Evolutionary conservation across 148 eudicot species (phyloP).

Genomic region (Euryodendron excelsum): DNA sequence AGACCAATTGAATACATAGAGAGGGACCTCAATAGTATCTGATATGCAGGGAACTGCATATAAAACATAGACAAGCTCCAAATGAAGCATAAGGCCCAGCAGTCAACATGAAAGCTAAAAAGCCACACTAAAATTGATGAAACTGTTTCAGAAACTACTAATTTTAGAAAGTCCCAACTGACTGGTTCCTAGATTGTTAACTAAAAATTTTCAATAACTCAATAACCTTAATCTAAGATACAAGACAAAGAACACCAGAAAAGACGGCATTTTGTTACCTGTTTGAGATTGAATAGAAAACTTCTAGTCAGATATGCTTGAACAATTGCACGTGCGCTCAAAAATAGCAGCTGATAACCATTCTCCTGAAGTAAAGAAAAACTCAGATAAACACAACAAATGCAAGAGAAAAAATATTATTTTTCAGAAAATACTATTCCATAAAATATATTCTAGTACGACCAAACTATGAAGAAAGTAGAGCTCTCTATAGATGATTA

Average conservation of each 20-base stretch:
- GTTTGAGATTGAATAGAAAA: slow-evolving; percentile 84
- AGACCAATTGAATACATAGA: not conserved
- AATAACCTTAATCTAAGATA: not conserved
- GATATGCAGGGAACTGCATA: not conserved
- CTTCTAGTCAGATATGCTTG: slow-evolving; percentile 94
- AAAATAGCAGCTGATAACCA: slow-evolving; percentile 91
- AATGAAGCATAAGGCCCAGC: not conserved
- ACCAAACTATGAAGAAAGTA: not conserved
- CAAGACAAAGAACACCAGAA: not conserved
- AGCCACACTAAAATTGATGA: not conserved
- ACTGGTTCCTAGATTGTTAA: not conserved
- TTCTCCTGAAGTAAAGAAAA: slow-evolving; percentile 64
- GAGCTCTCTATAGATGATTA: no score
- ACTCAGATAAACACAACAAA: not conserved
- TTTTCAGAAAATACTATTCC: not conserved
- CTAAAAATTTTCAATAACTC: not conserved
- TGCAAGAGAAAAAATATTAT: not conserved
- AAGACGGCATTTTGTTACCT: slow-evolving; percentile 41
- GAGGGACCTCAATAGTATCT: not conserved
- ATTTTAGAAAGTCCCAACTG: slow-evolving; percentile 3
- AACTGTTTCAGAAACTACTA: no score
- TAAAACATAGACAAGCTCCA: not conserved
- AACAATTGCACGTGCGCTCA: slow-evolving; percentile 98
- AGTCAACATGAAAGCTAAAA: not conserved
- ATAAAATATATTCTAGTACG: not conserved